A percentile compares a stretch with the other conserved stretches of the same genome.
Conservation (phyloP, 371 early-diverging fungal genomes). For the Nematocida major region DNA sequence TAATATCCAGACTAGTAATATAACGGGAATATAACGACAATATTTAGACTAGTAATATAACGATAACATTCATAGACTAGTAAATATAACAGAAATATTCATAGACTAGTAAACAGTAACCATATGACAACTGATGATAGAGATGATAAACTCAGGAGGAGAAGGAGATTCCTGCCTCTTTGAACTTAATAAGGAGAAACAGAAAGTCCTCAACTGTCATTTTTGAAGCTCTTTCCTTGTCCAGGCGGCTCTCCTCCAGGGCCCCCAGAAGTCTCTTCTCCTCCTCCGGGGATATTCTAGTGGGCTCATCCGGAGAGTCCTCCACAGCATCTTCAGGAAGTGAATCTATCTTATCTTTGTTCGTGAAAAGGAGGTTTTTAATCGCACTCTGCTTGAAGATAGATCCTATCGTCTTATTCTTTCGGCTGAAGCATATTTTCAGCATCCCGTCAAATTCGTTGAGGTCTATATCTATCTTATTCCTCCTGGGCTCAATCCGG, state of each 20-base stretch:
- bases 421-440: constrained; percentile 83
- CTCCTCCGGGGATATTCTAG: constrained; percentile 69
- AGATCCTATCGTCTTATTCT: constrained; percentile 84
- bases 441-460: constrained; percentile 93
- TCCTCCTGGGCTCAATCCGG: constrained; percentile 80
- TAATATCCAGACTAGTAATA: too few species aligned
- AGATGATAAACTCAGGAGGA: background rate
- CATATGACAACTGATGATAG: background rate
- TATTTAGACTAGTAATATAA: too few species aligned
- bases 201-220: constrained; percentile 82
- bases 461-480: constrained; percentile 83
- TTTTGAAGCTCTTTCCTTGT: constrained; percentile 76
- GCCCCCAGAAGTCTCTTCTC: constrained; percentile 33
- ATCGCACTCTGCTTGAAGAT: constrained; percentile 74
- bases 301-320: constrained; percentile 66
- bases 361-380: constrained; percentile 22
- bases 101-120: background rate
- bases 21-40: too few species aligned
- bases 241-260: constrained; percentile 59
- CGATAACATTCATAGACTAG: too few species aligned
- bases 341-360: background rate
- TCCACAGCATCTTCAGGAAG: background rate
- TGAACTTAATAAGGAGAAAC: constrained; percentile 60
- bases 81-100: background rate
- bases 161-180: constrained; percentile 58